These are phyloP conservation scores for Fusarium haematococcum DNA, from an alignment of 2,329 filamentous ascomycete genomes.

Conservation along the genomic window DNA sequence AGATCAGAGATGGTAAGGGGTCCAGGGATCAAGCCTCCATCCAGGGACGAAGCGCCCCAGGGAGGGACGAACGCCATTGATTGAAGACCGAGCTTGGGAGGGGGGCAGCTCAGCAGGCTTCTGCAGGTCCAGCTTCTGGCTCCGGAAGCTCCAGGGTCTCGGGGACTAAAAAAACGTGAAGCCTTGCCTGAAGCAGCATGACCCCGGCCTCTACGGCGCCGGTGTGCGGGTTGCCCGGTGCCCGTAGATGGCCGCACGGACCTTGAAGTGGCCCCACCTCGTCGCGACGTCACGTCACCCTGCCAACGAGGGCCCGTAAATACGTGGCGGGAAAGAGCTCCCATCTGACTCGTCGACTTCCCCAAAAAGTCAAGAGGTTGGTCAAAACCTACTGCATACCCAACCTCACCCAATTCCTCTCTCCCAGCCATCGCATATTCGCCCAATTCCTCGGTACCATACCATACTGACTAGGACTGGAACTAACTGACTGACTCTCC, in stretches of 20 bases:
- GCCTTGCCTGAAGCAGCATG: conserved; percentile 19
- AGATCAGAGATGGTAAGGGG: conserved; percentile 40
- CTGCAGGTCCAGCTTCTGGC: conserved; percentile 32
- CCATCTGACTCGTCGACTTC: conserved; percentile 23
- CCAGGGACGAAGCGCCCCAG: not conserved
- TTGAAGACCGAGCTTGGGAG: not conserved
- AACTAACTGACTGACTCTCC: conserved; percentile 14
- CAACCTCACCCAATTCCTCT: conserved; percentile 18
- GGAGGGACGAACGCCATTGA: conserved; percentile 14
- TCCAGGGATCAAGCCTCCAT: conserved; percentile 31
- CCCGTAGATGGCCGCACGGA: conserved; percentile 23
- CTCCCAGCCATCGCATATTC: conserved; percentile 42
- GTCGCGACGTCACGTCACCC: conserved; percentile 39
- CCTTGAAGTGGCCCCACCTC: conserved; percentile 11
- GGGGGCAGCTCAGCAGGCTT: conserved; percentile 10
- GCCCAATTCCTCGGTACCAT: conserved; percentile 27
- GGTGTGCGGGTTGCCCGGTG: conserved; percentile 42
- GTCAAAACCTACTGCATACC: conserved; percentile 18
- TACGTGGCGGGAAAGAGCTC: conserved; percentile 40
- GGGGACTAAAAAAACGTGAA: not conserved
- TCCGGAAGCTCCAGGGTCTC: not conserved
- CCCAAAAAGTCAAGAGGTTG: conserved; percentile 43
- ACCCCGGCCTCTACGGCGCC: conserved; percentile 12
- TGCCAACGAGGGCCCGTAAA: conserved; percentile 41
- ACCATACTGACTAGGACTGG: conserved; percentile 26